Base-by-base conservation (phyloP, 139 green algal species). In the Pleodorina starrii region DNA sequence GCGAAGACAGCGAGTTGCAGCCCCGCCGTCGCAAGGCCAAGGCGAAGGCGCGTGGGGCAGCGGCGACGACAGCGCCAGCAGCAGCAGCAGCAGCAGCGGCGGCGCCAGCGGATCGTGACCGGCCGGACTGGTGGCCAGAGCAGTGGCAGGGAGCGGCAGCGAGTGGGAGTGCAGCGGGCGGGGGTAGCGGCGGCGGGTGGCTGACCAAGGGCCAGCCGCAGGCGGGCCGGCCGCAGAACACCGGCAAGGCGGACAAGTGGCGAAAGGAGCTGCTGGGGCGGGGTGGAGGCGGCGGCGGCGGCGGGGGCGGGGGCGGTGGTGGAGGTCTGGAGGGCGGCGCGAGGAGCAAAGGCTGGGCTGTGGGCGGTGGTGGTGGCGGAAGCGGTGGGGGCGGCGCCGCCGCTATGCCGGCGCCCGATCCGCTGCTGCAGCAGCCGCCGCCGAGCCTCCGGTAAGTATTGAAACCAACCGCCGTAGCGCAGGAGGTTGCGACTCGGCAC, bases 201-300 rank as follows among this genome's bases (percentile, higher is more conserved):
- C n/a, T n/a, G n/a, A n/a, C n/a, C n/a, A 46, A 46, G 32, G 36
- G 35, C 35, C 68, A 44, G 42, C 12, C 42, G 16, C 75, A n/a
- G n/a, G n/a, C n/a, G n/a, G n/a, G n/a, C n/a, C n/a, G 75, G 46
- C 9, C 75, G 9, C 29, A 32, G 9, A 66, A 68, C 35, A 66
- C 46, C 14, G 40, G n/a, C 35, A 88, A 88, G 83, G 83, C 83
- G 5, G 83, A 80, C 6, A 71, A 71, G 83, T 79, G 66, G 68
- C 46, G 83, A 32, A 35, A 54, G 44, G 68, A 88, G 66, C 68
- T 88, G 44, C 29, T 88, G 27, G 83, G 83, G 0, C 46, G 83
- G 2, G 36, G 16, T 44, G 63, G 29, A 40, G 81, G 38, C 42
- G 63, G n/a, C 7, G 57, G 63, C 32, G 63, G 63, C 10, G 60